Base-by-base conservation (phyloP, 2,329 filamentous ascomycete species). In the Neofusicoccum parvum region DNA sequence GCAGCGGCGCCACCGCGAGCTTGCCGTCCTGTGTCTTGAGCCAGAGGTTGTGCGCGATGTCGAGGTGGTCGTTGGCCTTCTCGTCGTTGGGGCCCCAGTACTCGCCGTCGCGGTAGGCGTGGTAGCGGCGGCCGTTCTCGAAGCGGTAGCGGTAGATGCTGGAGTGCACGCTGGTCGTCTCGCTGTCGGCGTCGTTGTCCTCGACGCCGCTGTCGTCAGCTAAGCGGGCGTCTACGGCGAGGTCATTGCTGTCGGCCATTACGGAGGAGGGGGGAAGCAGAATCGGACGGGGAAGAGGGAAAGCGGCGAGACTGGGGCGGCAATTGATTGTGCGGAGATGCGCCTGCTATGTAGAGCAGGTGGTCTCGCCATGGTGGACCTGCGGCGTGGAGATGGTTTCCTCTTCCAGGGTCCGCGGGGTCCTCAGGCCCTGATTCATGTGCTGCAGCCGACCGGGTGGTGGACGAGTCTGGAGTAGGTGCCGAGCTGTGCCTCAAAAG, bases 11-110 rank as follows among this genome's bases (percentile, higher is more conserved):
- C 1, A 78, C 71, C 50, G 74, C 70, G 41, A 78, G 69, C 62
- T 74, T 75, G 65, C 73, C 71, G 65, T 77, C 72, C 9, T 76
- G 70, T 0, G 75, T 75, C 67, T 79, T 68, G 46, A 74, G 67
- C 70, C 76, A 78, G 67, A 82, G 72, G 70, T 79, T 74, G 66
- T 80, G 78, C 10, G 80, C 79, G 58, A 83, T 76, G 68, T 82
- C 80, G 63, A 80, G 75, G 27, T 79, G 74, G 69, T 83, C 76
- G 63, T 79, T 76, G 41, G 79, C 78, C 10, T 70, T 69, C 66
- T 81, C 79, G 65, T 82, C 79, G 66, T 81, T 81, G 4, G 79
- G 80, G 5, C 78, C 78, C 72, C 51, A 58, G 45, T 70, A 53
- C 15, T 45, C 41, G 27, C 60, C 51, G 11, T 60, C 60, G 32